phyloP scores from a whole-genome alignment of 257 asterid genomes.

The Euphrasia confusa region DNA sequence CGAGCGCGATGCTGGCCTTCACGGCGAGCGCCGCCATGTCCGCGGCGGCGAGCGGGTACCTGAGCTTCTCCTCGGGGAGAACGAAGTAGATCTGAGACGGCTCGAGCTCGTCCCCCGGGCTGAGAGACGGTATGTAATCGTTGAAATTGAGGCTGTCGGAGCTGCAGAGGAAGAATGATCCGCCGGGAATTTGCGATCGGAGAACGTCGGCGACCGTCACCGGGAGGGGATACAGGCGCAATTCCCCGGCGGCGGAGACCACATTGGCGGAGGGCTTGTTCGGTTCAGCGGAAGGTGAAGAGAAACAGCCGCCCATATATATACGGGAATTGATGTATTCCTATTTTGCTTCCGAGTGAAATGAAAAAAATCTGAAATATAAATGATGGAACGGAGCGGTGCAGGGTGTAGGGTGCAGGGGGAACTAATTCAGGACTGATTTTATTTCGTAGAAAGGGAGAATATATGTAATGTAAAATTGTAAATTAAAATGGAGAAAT shows the following conservation, averaged over 20 bases:
- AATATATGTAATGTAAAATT: no score
- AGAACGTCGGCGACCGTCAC: conserved; percentile 41
- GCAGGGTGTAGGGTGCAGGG: not conserved
- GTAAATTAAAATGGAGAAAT: no score
- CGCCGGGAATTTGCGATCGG: conserved; percentile 22
- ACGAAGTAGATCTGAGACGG: conserved; percentile 58
- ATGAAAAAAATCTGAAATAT: not conserved
- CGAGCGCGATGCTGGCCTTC: conserved; percentile 64
- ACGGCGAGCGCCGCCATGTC: conserved; percentile 79
- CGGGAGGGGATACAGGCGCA: conserved; percentile 42
- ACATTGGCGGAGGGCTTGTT: conserved; percentile 35
- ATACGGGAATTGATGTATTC: not conserved
- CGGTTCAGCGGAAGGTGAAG: conserved; percentile 25
- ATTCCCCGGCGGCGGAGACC: conserved; percentile 39
- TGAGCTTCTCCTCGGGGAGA: conserved; percentile 42
- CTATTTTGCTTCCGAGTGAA: no score
- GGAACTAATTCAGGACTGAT: no score
- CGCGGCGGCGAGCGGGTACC: conserved; percentile 47
- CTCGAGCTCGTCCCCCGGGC: conserved; percentile 33
- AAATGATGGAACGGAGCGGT: not conserved
- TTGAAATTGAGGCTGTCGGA: conserved; percentile 58
- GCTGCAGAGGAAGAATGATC: conserved; percentile 47
- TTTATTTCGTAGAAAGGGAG: no score
- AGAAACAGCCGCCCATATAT: conserved; percentile 49
- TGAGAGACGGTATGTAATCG: conserved; percentile 50